Conservation (phyloP, 805 yeast species). For the Nakazawaea ishiwadae region DNA sequence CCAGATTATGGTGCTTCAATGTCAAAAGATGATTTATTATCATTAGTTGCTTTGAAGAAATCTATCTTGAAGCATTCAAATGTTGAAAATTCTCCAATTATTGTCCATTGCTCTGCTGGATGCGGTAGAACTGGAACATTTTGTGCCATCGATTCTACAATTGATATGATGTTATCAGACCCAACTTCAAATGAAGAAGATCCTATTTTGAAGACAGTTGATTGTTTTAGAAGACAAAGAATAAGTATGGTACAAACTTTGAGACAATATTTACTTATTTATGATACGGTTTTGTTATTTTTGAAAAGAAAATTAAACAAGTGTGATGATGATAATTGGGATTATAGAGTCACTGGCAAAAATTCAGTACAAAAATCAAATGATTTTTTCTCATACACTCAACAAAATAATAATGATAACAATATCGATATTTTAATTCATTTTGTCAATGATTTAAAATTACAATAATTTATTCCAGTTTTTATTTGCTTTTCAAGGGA, state of each 20-base stretch:
- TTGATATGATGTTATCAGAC: slow-evolving; percentile 31
- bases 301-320: slow-evolving; percentile 16
- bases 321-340: neutral
- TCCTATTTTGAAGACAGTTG: slow-evolving; percentile 42
- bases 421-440: neutral
- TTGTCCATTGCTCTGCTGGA: slow-evolving; percentile 95
- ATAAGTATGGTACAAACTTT: slow-evolving; percentile 57
- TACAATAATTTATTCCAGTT: neutral
- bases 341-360: neutral
- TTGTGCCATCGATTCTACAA: slow-evolving; percentile 61
- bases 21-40: slow-evolving; percentile 52
- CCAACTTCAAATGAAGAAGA: slow-evolving; percentile 23
- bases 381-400: too few species aligned
- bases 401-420: neutral
- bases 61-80: slow-evolving; percentile 15
- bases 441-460: slow-evolving; percentile 5
- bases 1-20: slow-evolving; percentile 70
- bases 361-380: too few species aligned
- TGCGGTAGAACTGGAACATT: slow-evolving; percentile 95
- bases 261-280: slow-evolving; percentile 48
- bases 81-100: slow-evolving; percentile 38
- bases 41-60: slow-evolving; percentile 39
- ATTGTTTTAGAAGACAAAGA: slow-evolving; percentile 44
- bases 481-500: too few species aligned
- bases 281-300: slow-evolving; percentile 32